Percentiles rank a stretch among this genome's conserved stretches.
phyloP scores from a whole-genome alignment of 169 alveolate species.

The Plasmodium falciparum region DNA sequence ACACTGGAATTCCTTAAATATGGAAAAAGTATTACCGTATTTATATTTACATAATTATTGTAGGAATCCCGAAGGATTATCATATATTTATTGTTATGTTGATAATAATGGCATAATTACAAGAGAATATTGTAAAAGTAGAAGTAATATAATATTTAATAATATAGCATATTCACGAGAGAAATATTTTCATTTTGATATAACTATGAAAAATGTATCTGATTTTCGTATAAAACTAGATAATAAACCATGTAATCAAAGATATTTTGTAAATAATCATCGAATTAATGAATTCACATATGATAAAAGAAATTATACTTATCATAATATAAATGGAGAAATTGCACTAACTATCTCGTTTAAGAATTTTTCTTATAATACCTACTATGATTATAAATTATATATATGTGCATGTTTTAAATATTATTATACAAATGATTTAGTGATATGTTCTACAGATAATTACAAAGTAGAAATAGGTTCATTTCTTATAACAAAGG shows the following conservation, averaged over 20 bases:
- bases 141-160: conserved; percentile 2
- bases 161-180: conserved; percentile 23
- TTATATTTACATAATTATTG: conserved; percentile 37
- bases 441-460: neutral
- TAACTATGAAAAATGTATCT: conserved; percentile 72
- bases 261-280: neutral
- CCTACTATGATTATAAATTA: neutral
- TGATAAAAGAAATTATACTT: conserved; percentile 8
- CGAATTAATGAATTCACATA: neutral
- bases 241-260: neutral
- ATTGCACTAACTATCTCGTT: conserved; percentile 46
- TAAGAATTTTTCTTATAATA: neutral
- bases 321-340: conserved; percentile 52
- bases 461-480: neutral
- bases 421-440: conserved; percentile 2
- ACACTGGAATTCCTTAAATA: conserved; percentile 33
- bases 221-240: conserved; percentile 44
- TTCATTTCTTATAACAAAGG: neutral
- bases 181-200: neutral
- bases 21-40: neutral
- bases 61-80: conserved; percentile 37
- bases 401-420: conserved; percentile 63
- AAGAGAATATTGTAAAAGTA: conserved; percentile 44
- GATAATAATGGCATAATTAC: conserved; percentile 8
- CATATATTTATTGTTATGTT: conserved; percentile 41